A percentile compares a stretch with the other conserved stretches of the same genome.
Conservation (phyloP, 495 filamentous ascomycete species). For the Cercophora samala region DNA sequence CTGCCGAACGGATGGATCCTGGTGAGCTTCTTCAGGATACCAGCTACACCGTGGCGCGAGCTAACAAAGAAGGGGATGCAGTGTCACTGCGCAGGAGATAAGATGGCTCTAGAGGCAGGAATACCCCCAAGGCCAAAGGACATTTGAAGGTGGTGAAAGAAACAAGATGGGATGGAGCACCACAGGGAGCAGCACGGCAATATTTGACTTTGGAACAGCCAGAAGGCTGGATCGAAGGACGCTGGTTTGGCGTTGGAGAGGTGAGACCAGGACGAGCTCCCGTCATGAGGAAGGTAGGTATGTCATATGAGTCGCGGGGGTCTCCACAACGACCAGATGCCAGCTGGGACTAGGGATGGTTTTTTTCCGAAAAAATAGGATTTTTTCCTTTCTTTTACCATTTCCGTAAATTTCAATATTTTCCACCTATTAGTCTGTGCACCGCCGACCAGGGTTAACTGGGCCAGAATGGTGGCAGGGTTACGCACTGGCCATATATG, state of each 20-base stretch:
- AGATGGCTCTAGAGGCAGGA: background rate
- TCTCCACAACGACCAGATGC: conserved; percentile 1
- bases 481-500: too few species aligned
- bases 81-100: background rate
- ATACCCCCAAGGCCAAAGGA: background rate
- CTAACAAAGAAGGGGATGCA: background rate
- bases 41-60: background rate
- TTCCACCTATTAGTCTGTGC: too few species aligned
- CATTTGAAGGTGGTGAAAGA: background rate
- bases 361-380: too few species aligned
- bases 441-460: too few species aligned
- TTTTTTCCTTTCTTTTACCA: too few species aligned
- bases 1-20: background rate
- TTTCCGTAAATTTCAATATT: too few species aligned
- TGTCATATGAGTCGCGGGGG: conserved; percentile 22
- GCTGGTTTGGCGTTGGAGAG: background rate
- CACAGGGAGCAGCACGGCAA: background rate
- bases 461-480: too few species aligned
- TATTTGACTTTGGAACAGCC: background rate
- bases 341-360: background rate
- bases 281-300: conserved; percentile 13
- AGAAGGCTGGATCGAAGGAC: background rate
- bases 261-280: background rate
- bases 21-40: background rate
- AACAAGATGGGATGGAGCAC: background rate